phyloP scores from a whole-genome alignment of 371 early-diverging fungal genomes.

The Mucor velutinosus region DNA sequence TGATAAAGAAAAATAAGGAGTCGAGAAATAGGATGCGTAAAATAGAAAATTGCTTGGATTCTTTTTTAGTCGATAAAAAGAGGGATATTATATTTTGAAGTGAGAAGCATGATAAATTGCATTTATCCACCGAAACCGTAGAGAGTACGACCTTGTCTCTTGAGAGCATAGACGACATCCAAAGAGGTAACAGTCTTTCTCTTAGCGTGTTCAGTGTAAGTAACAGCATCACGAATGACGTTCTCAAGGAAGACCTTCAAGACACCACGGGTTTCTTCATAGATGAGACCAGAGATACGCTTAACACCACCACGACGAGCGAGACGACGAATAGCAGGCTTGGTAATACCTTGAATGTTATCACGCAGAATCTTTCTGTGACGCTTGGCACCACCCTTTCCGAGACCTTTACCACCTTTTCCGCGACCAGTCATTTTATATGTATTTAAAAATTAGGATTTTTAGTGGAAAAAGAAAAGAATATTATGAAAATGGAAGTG shows the following conservation, averaged over 20 bases:
- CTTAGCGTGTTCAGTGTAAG: conserved; percentile 99
- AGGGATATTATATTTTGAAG: conserved; percentile 5
- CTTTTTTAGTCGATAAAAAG: conserved; percentile 4
- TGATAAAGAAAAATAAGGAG: conserved; percentile 10
- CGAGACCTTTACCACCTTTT: conserved; percentile 97
- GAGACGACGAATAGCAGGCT: conserved; percentile 99
- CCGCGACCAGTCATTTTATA: conserved; percentile 89
- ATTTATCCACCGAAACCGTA: conserved; percentile 54
- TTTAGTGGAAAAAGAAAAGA: conserved; percentile 16
- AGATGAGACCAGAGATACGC: conserved; percentile 99
- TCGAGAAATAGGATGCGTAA: conserved; percentile 6
- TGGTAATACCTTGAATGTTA: conserved; percentile 99
- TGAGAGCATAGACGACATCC: conserved; percentile 96
- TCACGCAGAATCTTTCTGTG: conserved; percentile 99
- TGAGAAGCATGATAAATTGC: not conserved
- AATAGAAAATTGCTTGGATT: not conserved
- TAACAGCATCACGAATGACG: conserved; percentile 98
- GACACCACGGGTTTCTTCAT: conserved; percentile 98
- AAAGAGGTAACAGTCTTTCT: conserved; percentile 96
- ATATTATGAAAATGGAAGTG: conserved; percentile 1
- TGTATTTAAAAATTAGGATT: conserved; percentile 9
- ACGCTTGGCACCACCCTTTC: conserved; percentile 98
- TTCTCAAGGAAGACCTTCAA: conserved; percentile 98
- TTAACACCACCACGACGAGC: conserved; percentile 99
- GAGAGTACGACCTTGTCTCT: conserved; percentile 98